phyloP scores from a whole-genome alignment of 257 asterid species.

The Nicotiana otophora region DNA sequence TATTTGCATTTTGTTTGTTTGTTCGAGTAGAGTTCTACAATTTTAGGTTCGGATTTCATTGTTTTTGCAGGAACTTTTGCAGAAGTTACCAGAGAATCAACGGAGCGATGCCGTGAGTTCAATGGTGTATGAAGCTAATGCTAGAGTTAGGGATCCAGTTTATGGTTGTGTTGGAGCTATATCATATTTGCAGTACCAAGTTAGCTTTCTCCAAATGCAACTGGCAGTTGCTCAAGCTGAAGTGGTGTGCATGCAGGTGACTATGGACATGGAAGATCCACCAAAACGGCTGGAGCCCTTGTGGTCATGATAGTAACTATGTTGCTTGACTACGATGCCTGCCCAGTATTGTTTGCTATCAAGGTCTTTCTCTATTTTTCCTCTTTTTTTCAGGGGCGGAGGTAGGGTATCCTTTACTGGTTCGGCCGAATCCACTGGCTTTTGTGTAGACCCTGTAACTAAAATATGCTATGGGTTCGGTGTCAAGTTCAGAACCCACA shows the following conservation, averaged over 20 bases:
- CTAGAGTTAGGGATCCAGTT: slow-evolving; percentile 54
- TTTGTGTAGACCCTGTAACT: too few species aligned
- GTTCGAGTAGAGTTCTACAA: too few species aligned
- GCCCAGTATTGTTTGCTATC: slow-evolving; percentile 15
- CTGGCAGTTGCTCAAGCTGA: slow-evolving; percentile 56
- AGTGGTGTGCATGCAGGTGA: slow-evolving; percentile 62
- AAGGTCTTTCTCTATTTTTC: slow-evolving; percentile 22
- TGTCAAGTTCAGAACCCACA: too few species aligned
- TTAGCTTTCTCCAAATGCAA: slow-evolving; percentile 44
- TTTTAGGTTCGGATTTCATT: too few species aligned
- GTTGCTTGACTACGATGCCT: slow-evolving; percentile 8
- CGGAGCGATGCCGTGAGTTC: slow-evolving; percentile 63
- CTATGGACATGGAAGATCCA: slow-evolving; percentile 46
- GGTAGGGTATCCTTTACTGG: too few species aligned
- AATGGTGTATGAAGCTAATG: slow-evolving; percentile 66
- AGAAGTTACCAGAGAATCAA: slow-evolving; percentile 56
- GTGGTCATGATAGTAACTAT: slow-evolving; percentile 38
- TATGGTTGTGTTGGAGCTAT: slow-evolving; percentile 66
- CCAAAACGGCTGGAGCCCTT: slow-evolving; percentile 45
- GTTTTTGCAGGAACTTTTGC: neutral
- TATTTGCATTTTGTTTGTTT: too few species aligned
- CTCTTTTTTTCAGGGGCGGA: neutral
- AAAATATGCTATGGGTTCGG: too few species aligned
- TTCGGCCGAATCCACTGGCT: too few species aligned
- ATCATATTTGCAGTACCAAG: slow-evolving; percentile 51